Conservation (phyloP, 2,329 filamentous ascomycete species). For the Fusarium continuum region DNA sequence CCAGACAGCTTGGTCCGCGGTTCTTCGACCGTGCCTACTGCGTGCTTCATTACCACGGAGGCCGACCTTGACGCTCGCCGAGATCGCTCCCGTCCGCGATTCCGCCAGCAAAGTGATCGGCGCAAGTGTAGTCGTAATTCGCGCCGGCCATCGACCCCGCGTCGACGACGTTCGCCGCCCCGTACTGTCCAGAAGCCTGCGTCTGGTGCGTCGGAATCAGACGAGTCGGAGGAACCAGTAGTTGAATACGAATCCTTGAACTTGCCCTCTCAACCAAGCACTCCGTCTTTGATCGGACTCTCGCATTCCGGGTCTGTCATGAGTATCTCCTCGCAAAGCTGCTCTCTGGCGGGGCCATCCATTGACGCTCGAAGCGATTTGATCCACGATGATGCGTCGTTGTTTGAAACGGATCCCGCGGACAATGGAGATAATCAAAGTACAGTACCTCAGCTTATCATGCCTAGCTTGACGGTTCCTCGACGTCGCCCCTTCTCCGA, state of each 20-base stretch:
- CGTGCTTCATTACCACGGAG: constrained; percentile 51
- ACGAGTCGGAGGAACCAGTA: constrained; percentile 19
- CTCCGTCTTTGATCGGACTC: constrained; percentile 40
- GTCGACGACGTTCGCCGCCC: constrained; percentile 28
- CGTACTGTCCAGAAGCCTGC: constrained; percentile 18
- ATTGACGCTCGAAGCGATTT: constrained; percentile 43
- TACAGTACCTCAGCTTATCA: constrained; percentile 82
- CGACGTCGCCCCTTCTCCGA: constrained; percentile 88
- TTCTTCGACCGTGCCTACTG: constrained; percentile 40
- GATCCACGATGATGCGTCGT: constrained; percentile 25
- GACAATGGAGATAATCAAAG: constrained; percentile 32
- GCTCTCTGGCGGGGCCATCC: constrained; percentile 59
- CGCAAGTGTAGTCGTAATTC: constrained; percentile 36
- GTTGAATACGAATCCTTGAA: constrained; percentile 29
- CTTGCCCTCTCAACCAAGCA: constrained; percentile 41
- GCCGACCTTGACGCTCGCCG: constrained; percentile 43
- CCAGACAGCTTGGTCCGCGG: constrained; percentile 34
- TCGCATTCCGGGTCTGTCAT: constrained; percentile 48
- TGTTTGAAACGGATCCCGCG: constrained; percentile 26
- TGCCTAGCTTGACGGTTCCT: constrained; percentile 95
- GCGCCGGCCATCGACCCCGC: constrained; percentile 30
- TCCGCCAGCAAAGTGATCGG: constrained; percentile 33
- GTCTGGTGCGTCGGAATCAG: constrained; percentile 23
- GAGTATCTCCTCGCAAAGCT: constrained; percentile 62
- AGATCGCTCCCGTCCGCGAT: constrained; percentile 38